phyloP scores from a whole-genome alignment of 2,329 filamentous ascomycete species.

The Zelopaecilomyces penicillatus region DNA sequence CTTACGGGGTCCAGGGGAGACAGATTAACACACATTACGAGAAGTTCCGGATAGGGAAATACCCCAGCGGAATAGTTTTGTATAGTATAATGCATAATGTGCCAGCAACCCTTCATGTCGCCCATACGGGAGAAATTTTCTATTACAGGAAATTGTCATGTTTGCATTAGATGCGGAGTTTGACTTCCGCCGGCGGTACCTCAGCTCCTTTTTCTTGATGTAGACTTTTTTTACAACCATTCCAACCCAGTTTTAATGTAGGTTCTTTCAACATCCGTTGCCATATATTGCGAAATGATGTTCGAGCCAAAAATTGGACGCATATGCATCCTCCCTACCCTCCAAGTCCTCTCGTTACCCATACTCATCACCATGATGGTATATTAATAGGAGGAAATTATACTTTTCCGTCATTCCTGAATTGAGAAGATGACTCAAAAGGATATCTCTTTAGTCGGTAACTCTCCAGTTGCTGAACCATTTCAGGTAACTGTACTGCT shows the following conservation, averaged over 20 bases:
- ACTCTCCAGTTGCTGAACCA: slow-evolving; percentile 89
- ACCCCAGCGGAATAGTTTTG: slow-evolving; percentile 12
- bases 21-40: no score
- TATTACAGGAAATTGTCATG: slow-evolving; percentile 14
- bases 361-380: slow-evolving; percentile 2
- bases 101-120: slow-evolving; percentile 8
- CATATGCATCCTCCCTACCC: no score
- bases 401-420: slow-evolving; percentile 3
- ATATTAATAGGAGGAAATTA: slow-evolving; percentile 1
- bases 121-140: background rate
- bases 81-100: slow-evolving; percentile 26
- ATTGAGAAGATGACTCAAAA: background rate
- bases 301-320: no score
- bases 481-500: slow-evolving; percentile 83
- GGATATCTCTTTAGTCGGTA: slow-evolving; percentile 42
- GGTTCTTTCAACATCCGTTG: slow-evolving; percentile 9
- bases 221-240: slow-evolving; percentile 2
- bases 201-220: slow-evolving; percentile 12
- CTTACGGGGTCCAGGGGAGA: no score
- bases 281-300: no score
- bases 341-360: background rate
- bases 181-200: slow-evolving; percentile 13
- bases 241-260: slow-evolving; percentile 16
- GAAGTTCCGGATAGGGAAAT: background rate
- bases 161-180: slow-evolving; percentile 22